A percentile compares a stretch with the other conserved stretches of the same genome.
phyloP scores from a whole-genome alignment of 257 asterid genomes.

The Solanum habrochaites region DNA sequence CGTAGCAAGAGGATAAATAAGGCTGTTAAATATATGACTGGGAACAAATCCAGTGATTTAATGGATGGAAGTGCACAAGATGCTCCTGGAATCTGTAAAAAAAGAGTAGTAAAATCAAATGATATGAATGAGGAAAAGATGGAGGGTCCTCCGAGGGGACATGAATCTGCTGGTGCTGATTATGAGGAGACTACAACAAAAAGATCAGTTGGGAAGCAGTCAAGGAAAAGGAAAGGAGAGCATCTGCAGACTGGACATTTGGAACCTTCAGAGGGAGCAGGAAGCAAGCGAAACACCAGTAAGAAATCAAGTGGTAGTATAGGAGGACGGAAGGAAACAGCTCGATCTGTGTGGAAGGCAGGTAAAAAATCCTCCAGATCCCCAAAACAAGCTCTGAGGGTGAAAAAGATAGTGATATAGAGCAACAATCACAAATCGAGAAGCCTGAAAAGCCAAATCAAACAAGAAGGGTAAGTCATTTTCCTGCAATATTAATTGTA shows the following conservation, averaged over 20 bases:
- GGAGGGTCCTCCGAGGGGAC: slow-evolving; percentile 10
- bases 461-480: slow-evolving; percentile 56
- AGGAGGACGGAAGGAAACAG: slow-evolving; percentile 22
- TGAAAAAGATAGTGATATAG: slow-evolving; percentile 14
- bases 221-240: slow-evolving; percentile 25
- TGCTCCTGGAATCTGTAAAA: slow-evolving; percentile 32
- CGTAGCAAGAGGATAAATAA: slow-evolving; percentile 84
- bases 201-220: slow-evolving; percentile 16
- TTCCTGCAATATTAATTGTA: background rate
- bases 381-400: slow-evolving; percentile 24
- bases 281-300: background rate
- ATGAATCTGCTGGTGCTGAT: slow-evolving; percentile 14
- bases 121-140: slow-evolving; percentile 17
- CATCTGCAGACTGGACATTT: slow-evolving; percentile 4
- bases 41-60: slow-evolving; percentile 35
- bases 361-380: slow-evolving; percentile 13
- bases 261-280: slow-evolving; percentile 11
- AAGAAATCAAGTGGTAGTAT: slow-evolving; percentile 16
- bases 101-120: slow-evolving; percentile 25
- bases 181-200: background rate
- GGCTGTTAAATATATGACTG: slow-evolving; percentile 72
- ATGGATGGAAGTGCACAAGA: slow-evolving; percentile 30
- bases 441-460: slow-evolving; percentile 25
- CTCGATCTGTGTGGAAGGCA: slow-evolving; percentile 23
- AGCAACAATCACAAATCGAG: slow-evolving; percentile 20